These are phyloP conservation scores for Trebouxiophyceae sp. DNA, from an alignment of 163 green algal genomes.

Conservation along the genomic window DNA sequence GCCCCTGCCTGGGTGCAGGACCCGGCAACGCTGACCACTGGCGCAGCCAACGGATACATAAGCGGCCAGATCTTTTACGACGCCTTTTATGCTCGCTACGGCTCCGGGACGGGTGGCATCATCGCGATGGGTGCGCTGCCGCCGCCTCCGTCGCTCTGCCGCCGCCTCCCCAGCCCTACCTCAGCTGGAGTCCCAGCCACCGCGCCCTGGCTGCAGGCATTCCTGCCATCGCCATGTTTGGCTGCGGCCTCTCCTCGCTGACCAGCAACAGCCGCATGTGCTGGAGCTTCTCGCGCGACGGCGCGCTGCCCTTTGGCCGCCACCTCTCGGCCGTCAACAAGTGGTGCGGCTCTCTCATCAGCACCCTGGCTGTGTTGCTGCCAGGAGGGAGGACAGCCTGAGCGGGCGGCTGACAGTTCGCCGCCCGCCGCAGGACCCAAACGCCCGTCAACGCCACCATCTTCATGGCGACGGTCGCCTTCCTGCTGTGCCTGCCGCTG, in stretches of 20 bases:
- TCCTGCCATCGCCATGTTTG: slow-evolving; percentile 37
- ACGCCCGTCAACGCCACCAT: slow-evolving; percentile 40
- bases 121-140: not conserved
- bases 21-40: slow-evolving; percentile 11
- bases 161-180: slow-evolving; percentile 25
- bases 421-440: slow-evolving; percentile 27
- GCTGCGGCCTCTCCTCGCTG: slow-evolving; percentile 38
- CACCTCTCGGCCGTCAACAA: not conserved
- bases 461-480: slow-evolving; percentile 28
- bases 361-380: no score
- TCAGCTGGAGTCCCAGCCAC: slow-evolving; percentile 24
- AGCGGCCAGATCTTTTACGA: slow-evolving; percentile 8
- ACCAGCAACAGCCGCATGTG: slow-evolving; percentile 43
- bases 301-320: not conserved
- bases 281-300: not conserved
- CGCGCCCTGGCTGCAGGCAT: no score
- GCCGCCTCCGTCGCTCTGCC: slow-evolving; percentile 38
- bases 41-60: slow-evolving; percentile 10
- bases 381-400: no score
- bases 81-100: not conserved
- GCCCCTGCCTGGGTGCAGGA: no score
- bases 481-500: slow-evolving; percentile 27
- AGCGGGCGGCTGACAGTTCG: no score
- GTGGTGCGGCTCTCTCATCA: no score
- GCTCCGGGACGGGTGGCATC: not conserved